Evolutionary conservation across 2,329 filamentous ascomycete species (phyloP), one percentile per base, ranked within the genome.

Genomic region (Macrophomina pseudophaseolina): DNA sequence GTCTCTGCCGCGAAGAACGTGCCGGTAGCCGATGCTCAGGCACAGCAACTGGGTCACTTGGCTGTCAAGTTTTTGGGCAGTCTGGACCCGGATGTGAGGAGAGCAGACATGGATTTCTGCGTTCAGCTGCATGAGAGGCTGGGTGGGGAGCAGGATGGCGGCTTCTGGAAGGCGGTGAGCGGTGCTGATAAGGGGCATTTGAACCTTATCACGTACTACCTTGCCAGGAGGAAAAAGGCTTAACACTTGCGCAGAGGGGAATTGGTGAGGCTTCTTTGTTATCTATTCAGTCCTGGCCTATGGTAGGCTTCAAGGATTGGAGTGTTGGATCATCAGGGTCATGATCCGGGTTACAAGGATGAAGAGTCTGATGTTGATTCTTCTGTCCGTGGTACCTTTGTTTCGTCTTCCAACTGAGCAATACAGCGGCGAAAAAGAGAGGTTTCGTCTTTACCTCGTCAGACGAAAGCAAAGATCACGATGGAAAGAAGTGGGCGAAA

Each of bases 101-200:
- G 92, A 84, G 91, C 91, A 68, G 90, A 91, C n/a, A 89, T 93
- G 53, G 88, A 92, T 74, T 83, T 93, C n/a, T 93, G 91, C 72
- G 88, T 93, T 32, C 87, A 89, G 67, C 79, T 93, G 68, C 90
- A 93, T 74, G 82, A 84, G 54, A 79, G 85, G 11, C 82, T 90
- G 8, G 87, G 88, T 12, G 87, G 89, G 65, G 77, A 78, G 40
- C 76, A 79, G 40, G 80, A 81, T 64, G 68, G 66, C 16, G 77
- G 75, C 35, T 94, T 94, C 74, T 94, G 91, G 91, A 85, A 84
- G 40, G 84, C 85, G 30, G 82, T 93, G 72, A 86, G 83, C 66
- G 84, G 81, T 9, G 70, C 68, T 14, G 62, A 65, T 42, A 90
- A 93, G 70, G 90, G 92, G 70, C 87, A 90, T 28, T 87, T 92